Evolutionary conservation across 805 yeast species (phyloP).

Genomic region (Phaffomyces opuntiae): DNA sequence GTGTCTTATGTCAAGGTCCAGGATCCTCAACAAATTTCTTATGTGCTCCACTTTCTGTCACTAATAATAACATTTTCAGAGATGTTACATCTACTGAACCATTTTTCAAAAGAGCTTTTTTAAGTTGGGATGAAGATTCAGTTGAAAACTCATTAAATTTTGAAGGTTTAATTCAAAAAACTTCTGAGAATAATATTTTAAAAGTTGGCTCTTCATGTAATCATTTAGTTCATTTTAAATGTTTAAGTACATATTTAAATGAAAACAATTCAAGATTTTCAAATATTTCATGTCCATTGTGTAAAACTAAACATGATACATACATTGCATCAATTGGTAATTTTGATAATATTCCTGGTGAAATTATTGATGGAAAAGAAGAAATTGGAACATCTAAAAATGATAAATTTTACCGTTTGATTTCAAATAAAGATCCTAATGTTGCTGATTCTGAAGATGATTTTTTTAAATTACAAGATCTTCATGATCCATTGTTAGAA

Average conservation of each 20-base stretch:
- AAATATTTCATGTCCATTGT: slow-evolving; percentile 87
- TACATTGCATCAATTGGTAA: slow-evolving; percentile 53
- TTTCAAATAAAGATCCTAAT: not conserved
- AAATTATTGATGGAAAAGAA: not conserved
- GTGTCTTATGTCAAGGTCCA: slow-evolving; percentile 56
- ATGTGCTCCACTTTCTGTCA: slow-evolving; percentile 50
- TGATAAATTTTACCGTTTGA: not conserved
- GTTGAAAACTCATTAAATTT: slow-evolving; percentile 18
- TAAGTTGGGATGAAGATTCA: slow-evolving; percentile 18
- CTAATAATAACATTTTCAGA: slow-evolving; percentile 26
- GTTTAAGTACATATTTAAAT: slow-evolving; percentile 65
- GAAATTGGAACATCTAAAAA: not conserved
- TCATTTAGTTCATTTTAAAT: slow-evolving; percentile 82
- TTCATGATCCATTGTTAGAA: too few species aligned
- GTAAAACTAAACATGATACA: slow-evolving; percentile 75
- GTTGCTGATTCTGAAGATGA: not conserved
- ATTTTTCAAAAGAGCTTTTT: slow-evolving; percentile 10
- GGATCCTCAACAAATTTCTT: slow-evolving; percentile 39
- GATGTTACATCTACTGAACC: slow-evolving; percentile 12
- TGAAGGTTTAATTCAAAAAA: slow-evolving; percentile 21
- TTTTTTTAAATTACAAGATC: not conserved
- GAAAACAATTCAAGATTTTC: slow-evolving; percentile 48
- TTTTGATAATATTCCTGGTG: not conserved
- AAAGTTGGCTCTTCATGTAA: slow-evolving; percentile 60
- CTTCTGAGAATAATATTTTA: not conserved